Evolutionary conservation across 2,329 filamentous ascomycete genomes (phyloP), one percentile per base, ranked within the genome.

Genomic region (Allantophomopsis lycopodina): DNA sequence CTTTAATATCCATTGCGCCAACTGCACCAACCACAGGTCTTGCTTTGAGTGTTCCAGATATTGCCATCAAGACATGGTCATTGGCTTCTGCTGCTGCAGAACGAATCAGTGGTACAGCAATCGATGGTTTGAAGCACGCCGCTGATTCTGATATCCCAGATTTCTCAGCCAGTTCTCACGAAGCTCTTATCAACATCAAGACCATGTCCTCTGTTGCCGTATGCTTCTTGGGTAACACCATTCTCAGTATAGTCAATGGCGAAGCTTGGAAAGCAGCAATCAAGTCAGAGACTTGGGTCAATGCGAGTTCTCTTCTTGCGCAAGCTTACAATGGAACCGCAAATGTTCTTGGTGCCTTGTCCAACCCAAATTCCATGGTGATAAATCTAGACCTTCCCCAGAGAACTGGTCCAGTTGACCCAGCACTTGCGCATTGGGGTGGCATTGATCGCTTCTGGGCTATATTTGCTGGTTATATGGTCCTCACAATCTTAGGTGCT

Each of bases 381-480:
- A 68, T 79, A 44, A 71, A 66, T 44, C 60, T 79, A 6, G 66
- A 64, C 42, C 54, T 67, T 7, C 45, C 50, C 48, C 64, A 17
- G 60, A 65, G 41, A 45, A 52, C 46, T 12, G 40, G 44, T 10
- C 55, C 55, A 12, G 40, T 57, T 12, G 68, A 82, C 50, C 68
- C 72, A 7, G 68, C 65, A 18, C 60, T 86, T 39, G 76, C 77
- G 1, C 68, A 75, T 39, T 89, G 83, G 83, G 69, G 72, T 43
- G 66, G 68, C 20, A 65, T 69, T 13, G 80, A 83, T 56, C 64
- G 76, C 21, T 69, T 73, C 41, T 75, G 69, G 62, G 87, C 89
- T 12, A 83, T 94, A 32, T 51, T 87, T 2, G 69, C 81, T 36
- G 91, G 91, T 11, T 98, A 98, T 55, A 54, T 77, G 0, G 79